Percentiles rank a stretch among this genome's conserved stretches.
These are phyloP conservation scores for Eucalyptus lansdowneana DNA, from an alignment of 345 rosid species.

Conservation along the genomic window DNA sequence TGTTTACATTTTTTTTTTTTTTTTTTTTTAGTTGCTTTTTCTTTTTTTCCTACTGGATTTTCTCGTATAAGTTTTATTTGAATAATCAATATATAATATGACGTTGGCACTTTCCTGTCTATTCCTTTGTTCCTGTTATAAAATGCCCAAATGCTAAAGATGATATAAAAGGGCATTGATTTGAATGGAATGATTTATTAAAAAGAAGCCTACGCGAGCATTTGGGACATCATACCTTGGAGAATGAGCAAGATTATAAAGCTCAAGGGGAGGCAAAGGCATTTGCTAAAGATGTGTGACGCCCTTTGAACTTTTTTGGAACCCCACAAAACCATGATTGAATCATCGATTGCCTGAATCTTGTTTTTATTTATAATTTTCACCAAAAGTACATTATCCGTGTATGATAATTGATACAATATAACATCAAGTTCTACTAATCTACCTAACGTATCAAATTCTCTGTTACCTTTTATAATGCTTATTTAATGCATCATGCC, in stretches of 20 bases:
- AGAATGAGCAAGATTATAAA: slow-evolving; percentile 9
- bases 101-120: slow-evolving; percentile 30
- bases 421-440: not conserved
- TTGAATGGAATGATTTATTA: slow-evolving; percentile 21
- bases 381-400: not conserved
- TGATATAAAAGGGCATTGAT: slow-evolving; percentile 12
- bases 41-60: not conserved
- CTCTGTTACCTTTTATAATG: not conserved
- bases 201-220: slow-evolving; percentile 1
- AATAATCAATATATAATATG: not conserved
- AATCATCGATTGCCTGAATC: not conserved
- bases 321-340: slow-evolving; percentile 19
- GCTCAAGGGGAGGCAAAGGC: not conserved
- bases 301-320: slow-evolving; percentile 12
- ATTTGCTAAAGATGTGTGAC: not conserved
- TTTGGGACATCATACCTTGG: not conserved
- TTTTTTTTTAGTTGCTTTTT: not conserved
- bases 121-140: slow-evolving; percentile 31
- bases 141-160: slow-evolving; percentile 53
- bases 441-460: not conserved
- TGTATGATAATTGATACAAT: not conserved
- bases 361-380: not conserved
- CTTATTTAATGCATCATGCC: not conserved
- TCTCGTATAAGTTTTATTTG: not conserved
- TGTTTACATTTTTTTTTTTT: not conserved